Evolutionary conservation across 305 asterid genomes (phyloP).

Genomic region (Fraxinus xanthoxyloides): DNA sequence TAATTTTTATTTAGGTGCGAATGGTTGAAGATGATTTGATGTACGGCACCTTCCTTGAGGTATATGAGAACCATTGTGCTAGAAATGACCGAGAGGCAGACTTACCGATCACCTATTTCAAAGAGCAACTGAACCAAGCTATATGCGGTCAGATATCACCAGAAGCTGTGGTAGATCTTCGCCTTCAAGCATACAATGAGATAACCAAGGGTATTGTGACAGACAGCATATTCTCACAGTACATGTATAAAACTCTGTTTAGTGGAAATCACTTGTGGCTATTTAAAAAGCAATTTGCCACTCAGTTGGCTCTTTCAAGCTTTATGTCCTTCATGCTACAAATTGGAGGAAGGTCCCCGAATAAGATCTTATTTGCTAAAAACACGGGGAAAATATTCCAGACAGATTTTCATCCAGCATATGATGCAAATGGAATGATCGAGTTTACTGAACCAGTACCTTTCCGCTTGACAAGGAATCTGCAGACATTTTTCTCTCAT

Average conservation of each 20-base stretch:
- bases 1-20: conserved; percentile 62
- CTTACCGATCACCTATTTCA: conserved; percentile 80
- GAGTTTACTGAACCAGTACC: conserved; percentile 97
- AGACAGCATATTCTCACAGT: conserved; percentile 95
- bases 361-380: conserved; percentile 94
- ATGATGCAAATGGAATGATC: conserved; percentile 94
- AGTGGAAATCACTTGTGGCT: conserved; percentile 97
- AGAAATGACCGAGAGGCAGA: conserved; percentile 95
- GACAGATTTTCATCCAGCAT: conserved; percentile 98
- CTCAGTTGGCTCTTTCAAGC: conserved; percentile 95
- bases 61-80: conserved; percentile 97
- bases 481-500: conserved; percentile 94
- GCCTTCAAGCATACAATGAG: conserved; percentile 87
- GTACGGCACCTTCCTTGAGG: conserved; percentile 98
- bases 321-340: conserved; percentile 96
- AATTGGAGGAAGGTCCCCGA: conserved; percentile 97
- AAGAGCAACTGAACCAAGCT: conserved; percentile 97
- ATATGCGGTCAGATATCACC: conserved; percentile 91
- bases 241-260: conserved; percentile 88
- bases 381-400: conserved; percentile 97
- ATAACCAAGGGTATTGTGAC: conserved; percentile 77
- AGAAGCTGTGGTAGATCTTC: conserved; percentile 96
- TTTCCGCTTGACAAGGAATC: conserved; percentile 92
- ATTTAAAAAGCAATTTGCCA: conserved; percentile 95
- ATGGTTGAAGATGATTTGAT: conserved; percentile 99